Evolutionary conservation across 139 green algal species (phyloP).

Genomic region (Tetraselmis chui): DNA sequence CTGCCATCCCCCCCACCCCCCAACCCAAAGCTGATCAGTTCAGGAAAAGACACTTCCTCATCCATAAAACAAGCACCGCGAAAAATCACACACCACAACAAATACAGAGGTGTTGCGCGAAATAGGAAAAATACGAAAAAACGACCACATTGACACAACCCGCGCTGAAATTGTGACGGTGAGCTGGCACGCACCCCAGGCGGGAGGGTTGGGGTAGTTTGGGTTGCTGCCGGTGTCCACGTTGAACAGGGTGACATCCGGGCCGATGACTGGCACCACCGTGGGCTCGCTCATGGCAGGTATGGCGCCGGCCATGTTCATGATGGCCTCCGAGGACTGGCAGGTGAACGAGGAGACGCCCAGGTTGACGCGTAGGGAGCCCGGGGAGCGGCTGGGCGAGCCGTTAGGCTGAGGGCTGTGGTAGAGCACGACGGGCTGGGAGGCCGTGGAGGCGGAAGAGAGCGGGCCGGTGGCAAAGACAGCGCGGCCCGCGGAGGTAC

Average conservation of each 20-base stretch:
- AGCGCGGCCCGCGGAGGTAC: neutral
- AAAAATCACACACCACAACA: too few species aligned
- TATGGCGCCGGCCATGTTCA: slow-evolving; percentile 3
- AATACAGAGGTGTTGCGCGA: too few species aligned
- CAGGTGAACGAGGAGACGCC: neutral
- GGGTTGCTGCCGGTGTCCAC: slow-evolving; percentile 3
- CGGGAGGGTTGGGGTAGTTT: slow-evolving; percentile 11
- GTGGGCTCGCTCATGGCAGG: neutral
- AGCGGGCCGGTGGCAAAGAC: slow-evolving; percentile 5
- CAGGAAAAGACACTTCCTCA: too few species aligned
- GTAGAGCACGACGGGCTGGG: slow-evolving; percentile 9
- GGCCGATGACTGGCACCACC: neutral
- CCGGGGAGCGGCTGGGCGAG: neutral
- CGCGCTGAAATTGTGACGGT: neutral
- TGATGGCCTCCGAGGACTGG: neutral
- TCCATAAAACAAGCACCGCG: too few species aligned
- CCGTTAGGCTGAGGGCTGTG: neutral
- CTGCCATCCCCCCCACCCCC: too few species aligned
- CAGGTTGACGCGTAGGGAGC: neutral
- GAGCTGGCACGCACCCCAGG: slow-evolving; percentile 3
- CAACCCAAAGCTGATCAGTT: too few species aligned
- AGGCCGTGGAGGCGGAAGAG: slow-evolving; percentile 1
- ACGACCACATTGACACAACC: too few species aligned
- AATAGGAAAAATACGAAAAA: too few species aligned
- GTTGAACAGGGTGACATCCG: neutral